These are phyloP conservation scores for Penicillium coprophilum DNA, from an alignment of 495 filamentous ascomycete genomes.

Conservation along the genomic window DNA sequence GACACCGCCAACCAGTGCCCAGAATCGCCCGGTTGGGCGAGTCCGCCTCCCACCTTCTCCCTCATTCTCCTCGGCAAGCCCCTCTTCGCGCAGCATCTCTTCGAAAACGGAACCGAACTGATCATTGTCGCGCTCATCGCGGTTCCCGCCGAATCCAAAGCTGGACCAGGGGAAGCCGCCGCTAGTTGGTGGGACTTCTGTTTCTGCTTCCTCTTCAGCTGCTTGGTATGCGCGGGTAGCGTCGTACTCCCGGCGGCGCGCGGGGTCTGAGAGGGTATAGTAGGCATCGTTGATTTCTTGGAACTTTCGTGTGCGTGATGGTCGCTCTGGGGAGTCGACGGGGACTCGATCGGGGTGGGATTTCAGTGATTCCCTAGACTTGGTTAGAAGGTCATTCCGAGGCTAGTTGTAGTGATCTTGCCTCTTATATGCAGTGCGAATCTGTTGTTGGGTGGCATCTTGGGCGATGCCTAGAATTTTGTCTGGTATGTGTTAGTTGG, in stretches of 20 bases:
- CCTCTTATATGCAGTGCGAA: slow-evolving; percentile 95
- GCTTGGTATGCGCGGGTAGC: slow-evolving; percentile 58
- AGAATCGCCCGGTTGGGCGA: slow-evolving; percentile 71
- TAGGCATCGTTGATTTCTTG: slow-evolving; percentile 98
- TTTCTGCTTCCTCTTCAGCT: slow-evolving; percentile 55
- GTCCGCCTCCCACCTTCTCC: slow-evolving; percentile 27
- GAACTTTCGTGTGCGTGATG: slow-evolving; percentile 83
- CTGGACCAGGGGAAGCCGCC: slow-evolving; percentile 60
- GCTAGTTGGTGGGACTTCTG: slow-evolving; percentile 53
- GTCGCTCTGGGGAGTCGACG: slow-evolving; percentile 77
- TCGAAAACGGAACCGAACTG: slow-evolving; percentile 94
- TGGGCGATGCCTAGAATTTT: slow-evolving; percentile 73
- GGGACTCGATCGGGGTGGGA: slow-evolving; percentile 93
- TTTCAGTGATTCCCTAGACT: slow-evolving; percentile 78
- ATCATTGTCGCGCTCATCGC: slow-evolving; percentile 57
- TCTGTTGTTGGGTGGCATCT: slow-evolving; percentile 75
- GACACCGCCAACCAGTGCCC: slow-evolving; percentile 79
- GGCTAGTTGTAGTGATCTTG: slow-evolving; percentile 29
- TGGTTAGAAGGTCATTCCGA: slow-evolving; percentile 7
- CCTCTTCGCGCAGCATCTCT: slow-evolving; percentile 96
- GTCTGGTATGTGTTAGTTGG: slow-evolving; percentile 30
- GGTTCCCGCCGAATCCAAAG: slow-evolving; percentile 57
- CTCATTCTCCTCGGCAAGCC: slow-evolving; percentile 63
- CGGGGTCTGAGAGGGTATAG: slow-evolving; percentile 83
- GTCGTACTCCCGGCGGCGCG: slow-evolving; percentile 87